Evolutionary conservation across 768 basidiomycete species (phyloP), one percentile per base, ranked within the genome.

Genomic region (button mushroom (Agaricus bisporus)): DNA sequence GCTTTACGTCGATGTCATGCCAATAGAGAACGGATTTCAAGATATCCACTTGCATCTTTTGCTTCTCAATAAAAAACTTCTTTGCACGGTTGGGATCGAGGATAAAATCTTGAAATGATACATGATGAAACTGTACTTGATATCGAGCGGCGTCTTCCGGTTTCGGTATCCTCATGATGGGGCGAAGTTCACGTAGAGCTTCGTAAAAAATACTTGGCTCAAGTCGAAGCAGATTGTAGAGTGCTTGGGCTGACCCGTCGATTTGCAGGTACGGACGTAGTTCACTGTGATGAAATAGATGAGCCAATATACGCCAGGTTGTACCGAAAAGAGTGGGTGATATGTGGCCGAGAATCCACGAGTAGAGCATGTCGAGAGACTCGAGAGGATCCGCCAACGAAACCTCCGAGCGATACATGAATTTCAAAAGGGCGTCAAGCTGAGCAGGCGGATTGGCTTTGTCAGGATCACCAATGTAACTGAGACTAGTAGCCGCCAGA

Each of bases 91-190:
- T 52, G 3, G 51, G 12, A 20, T 37, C 43, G 6, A 25, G 26
- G 5, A 52, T 41, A 15, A 22, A 52, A 18, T 45, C 51, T 22
- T 52, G n/a, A 32, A 52, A 52, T 10, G 51, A 45, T 6, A 35
- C 32, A 22, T 52, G 51, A 45, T 45, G 29, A 22, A 52, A 44
- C 1, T 11, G 18, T 14, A 45, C 14, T 14, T 9, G 15, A 10
- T 14, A 22, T n/a, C 14, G 15, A 25, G 17, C 25, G 4, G 48
- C 48, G 14, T 25, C 25, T 15, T 26, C 48, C 3, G 48, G 38
- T 15, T 17, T 7, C 2, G 48, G 48, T 5, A 39, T 20, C 4
- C 25, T 38, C 22, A 39, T 12, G 6, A 49, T 15, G 2, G 48
- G 39, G 25, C 28, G 38, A 10, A 49, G 48, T 28, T 14, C 37